Evolutionary conservation across 106 monocot genomes (phyloP).

Genomic region (Gastrodia elata): DNA sequence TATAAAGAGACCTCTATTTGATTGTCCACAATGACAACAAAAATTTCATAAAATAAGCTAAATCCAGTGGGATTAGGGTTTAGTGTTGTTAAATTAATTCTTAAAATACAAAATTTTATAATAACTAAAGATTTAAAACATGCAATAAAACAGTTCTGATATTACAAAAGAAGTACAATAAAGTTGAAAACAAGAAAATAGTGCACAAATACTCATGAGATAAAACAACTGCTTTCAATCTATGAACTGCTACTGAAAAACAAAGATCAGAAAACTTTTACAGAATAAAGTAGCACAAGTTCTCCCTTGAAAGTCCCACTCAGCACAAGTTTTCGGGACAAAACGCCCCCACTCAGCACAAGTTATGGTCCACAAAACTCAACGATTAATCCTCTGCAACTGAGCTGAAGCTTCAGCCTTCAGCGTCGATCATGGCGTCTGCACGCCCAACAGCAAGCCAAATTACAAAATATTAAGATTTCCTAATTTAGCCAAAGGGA

Average conservation of each 20-base stretch:
- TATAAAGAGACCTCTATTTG: no score
- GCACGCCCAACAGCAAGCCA: neutral
- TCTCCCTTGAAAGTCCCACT: neutral
- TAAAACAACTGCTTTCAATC: no score
- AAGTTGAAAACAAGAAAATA: no score
- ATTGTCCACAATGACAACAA: no score
- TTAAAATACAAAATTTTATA: no score
- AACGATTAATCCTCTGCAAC: neutral
- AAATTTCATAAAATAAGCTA: no score
- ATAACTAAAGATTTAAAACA: no score
- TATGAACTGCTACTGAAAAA: neutral
- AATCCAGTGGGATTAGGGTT: no score
- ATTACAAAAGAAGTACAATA: no score
- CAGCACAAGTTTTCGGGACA: neutral
- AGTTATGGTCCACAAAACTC: neutral
- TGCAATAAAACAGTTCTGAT: no score
- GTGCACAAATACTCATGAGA: no score
- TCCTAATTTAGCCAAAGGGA: neutral
- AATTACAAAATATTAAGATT: neutral
- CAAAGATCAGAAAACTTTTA: neutral
- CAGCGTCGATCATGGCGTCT: constrained; percentile 5
- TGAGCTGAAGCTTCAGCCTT: neutral
- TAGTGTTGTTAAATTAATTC: no score
- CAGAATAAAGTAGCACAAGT: neutral
- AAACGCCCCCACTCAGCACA: neutral